Evolutionary conservation across 208 protist species (phyloP).

Genomic region (Perkinsela sp.): DNA sequence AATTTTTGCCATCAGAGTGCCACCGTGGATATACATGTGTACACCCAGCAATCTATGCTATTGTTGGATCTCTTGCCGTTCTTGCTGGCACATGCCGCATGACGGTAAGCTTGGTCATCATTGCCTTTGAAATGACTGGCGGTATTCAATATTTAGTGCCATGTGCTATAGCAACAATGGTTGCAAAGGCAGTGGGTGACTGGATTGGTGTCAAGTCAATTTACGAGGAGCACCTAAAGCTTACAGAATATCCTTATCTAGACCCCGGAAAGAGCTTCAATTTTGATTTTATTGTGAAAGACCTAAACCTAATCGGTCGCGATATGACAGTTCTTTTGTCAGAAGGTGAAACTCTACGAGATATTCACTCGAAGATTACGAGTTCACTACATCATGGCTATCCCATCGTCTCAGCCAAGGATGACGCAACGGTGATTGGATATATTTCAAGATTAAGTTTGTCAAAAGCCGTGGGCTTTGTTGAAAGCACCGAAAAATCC

Average conservation of each 20-base stretch:
- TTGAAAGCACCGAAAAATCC: conserved; percentile 10
- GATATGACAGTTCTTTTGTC: conserved; percentile 26
- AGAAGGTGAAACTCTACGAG: conserved; percentile 17
- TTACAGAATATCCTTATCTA: conserved; percentile 35
- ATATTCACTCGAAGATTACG: conserved; percentile 21
- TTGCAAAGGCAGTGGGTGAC: conserved; percentile 26
- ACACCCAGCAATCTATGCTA: conserved; percentile 58
- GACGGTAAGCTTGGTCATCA: conserved; percentile 70
- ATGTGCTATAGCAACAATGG: conserved; percentile 28
- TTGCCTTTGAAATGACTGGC: conserved; percentile 70
- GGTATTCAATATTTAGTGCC: conserved; percentile 45
- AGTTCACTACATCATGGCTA: conserved; percentile 29
- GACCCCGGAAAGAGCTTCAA: conserved; percentile 41
- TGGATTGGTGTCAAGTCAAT: conserved; percentile 27
- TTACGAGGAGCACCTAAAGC: conserved; percentile 36
- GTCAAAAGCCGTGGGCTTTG: conserved; percentile 17
- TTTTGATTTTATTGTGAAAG: conserved; percentile 16
- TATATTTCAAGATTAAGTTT: conserved; percentile 28
- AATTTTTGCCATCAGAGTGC: conserved; percentile 9
- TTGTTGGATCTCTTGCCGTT: conserved; percentile 64
- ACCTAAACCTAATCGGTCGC: conserved; percentile 15
- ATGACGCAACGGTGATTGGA: conserved; percentile 24
- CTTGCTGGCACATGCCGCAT: conserved; percentile 69
- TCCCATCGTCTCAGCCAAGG: conserved; percentile 20
- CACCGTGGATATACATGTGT: conserved; percentile 10